Conservation (phyloP, 108 stramenopile genomes). For the Cyclotella kingstonii region DNA sequence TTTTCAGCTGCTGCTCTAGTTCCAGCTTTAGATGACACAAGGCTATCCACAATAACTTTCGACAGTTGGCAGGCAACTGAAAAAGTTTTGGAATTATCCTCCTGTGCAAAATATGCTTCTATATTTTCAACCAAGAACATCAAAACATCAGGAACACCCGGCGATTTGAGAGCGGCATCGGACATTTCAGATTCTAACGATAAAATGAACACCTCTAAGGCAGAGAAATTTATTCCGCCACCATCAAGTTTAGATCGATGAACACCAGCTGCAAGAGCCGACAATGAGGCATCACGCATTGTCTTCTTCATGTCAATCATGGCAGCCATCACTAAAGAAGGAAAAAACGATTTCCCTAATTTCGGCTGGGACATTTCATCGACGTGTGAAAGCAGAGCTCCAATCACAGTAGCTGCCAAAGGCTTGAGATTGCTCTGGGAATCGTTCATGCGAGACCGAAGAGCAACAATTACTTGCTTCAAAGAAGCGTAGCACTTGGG, state of each 20-base stretch:
- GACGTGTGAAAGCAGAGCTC: constrained; percentile 49
- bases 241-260: constrained; percentile 47
- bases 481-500: constrained; percentile 39
- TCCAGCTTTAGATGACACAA: constrained; percentile 76
- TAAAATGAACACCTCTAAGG: constrained; percentile 58
- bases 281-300: constrained; percentile 78
- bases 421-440: constrained; percentile 90
- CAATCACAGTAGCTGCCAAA: constrained; percentile 70
- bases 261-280: constrained; percentile 56
- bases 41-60: constrained; percentile 54
- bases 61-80: constrained; percentile 40
- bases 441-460: constrained; percentile 73
- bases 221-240: constrained; percentile 48
- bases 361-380: constrained; percentile 68
- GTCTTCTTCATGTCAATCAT: constrained; percentile 86
- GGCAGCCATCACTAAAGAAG: constrained; percentile 60
- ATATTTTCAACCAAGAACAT: constrained; percentile 32
- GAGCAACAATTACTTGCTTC: constrained; percentile 53
- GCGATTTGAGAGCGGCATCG: constrained; percentile 71
- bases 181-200: constrained; percentile 61
- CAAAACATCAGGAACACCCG: constrained; percentile 74
- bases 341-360: constrained; percentile 67
- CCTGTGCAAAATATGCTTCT: constrained; percentile 3
- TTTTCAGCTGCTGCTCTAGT: constrained; percentile 69
- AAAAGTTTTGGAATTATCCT: background rate